Base-by-base conservation (phyloP, 352 stramenopile species). In the Phytophthora rubi region DNA sequence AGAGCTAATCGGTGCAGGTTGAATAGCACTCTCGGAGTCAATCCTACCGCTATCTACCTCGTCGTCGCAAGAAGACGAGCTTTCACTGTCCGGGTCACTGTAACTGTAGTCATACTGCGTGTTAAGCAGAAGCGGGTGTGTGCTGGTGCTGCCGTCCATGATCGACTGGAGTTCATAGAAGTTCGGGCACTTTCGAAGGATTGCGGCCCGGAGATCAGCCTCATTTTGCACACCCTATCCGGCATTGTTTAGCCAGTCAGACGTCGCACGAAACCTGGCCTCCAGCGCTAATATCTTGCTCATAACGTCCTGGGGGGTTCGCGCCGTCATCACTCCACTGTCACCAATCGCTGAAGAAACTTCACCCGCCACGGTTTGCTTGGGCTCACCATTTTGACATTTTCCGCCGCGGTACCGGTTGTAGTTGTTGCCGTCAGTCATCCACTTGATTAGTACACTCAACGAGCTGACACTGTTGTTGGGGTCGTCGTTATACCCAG, bases 401-500 rank as follows among this genome's bases (percentile, higher is more conserved):
- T 59, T 7, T 3, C 33, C 53, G 2, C 15, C 44, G 30, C 56
- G 42, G 12, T 53, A 62, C 5, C 45, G 45, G 8, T 52, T 52
- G 23, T 61, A 61, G 16, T 54, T 62, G 13, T 42, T 47, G 15
- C 45, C 28, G 0, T 53, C 28, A 9, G 59, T 65, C 28, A 65
- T 39, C 37, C 59, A 65, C 1, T 58, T 45, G 32, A 65, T 51
- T 13, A 65, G 26, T 13, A 59, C 33, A 21, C 48, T 53, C 7
- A 65, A 53, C 2, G 37, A 65, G 33, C 48, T 59, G 12, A 59
- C 35, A 4, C 15, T 45, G 23, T 18, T 28, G 21, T 13, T 65
- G 15, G 59, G 59, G 5, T 47, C 59, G 30, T 65, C 59, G 15
- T 45, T 59, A 30, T 52, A 15, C 18, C 59, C 59, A 53, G 12